These are phyloP conservation scores for Cryphonectria radicalis DNA, from an alignment of 2,329 filamentous ascomycete genomes.

Conservation along the genomic window DNA sequence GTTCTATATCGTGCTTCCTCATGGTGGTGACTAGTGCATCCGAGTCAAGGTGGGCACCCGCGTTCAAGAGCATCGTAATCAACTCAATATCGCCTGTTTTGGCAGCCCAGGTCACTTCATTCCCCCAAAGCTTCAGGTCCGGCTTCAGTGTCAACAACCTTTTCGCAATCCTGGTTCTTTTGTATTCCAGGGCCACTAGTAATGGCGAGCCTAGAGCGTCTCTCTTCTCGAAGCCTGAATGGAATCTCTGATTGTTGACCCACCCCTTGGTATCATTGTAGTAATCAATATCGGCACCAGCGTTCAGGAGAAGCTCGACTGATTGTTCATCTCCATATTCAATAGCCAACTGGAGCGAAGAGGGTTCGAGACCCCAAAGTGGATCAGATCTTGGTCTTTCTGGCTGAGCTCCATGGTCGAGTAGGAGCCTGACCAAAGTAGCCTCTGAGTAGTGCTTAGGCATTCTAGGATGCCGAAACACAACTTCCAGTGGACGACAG, in stretches of 20 bases:
- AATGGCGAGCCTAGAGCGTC: too few relatives aligned
- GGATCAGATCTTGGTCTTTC: background rate
- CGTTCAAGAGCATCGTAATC: background rate
- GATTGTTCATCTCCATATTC: too few relatives aligned
- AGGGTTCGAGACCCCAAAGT: fast-evolving
- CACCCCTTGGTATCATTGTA: fast-evolving
- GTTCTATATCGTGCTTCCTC: fast-evolving
- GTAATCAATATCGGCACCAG: slow-evolving; percentile 2
- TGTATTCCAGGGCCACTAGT: background rate
- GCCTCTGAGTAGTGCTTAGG: too few relatives aligned
- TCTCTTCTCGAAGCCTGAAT: too few relatives aligned
- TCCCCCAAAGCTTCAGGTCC: background rate
- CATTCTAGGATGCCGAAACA: background rate
- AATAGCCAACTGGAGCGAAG: too few relatives aligned
- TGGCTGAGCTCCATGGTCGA: background rate
- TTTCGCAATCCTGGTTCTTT: background rate
- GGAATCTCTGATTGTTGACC: background rate
- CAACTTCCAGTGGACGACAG: background rate
- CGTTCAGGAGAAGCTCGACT: background rate
- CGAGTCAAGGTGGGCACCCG: background rate
- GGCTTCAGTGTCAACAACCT: background rate
- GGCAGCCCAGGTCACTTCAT: background rate
- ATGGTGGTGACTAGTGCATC: background rate
- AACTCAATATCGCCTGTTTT: background rate
- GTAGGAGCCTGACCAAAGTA: background rate